phyloP scores from a whole-genome alignment of 2,329 filamentous ascomycete species.

The Penicillium aurantiogriseum region DNA sequence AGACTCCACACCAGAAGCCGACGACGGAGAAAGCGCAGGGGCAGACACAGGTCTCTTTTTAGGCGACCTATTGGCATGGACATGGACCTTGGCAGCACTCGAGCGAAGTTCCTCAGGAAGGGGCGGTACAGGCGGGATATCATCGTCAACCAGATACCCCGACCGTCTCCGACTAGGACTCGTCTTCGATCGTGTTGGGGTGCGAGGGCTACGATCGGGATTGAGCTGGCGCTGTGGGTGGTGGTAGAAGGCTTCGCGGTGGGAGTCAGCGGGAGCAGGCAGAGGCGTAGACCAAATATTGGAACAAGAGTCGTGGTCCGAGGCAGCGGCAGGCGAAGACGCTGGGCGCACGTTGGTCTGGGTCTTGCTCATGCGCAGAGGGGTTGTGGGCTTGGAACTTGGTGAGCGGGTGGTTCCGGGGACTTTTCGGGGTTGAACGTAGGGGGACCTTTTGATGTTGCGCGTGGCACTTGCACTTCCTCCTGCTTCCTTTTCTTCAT shows the following conservation, averaged over 20 bases:
- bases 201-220: slow-evolving; percentile 20
- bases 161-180: slow-evolving; percentile 15
- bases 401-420: slow-evolving; percentile 23
- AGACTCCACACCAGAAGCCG: slow-evolving; percentile 6
- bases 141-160: slow-evolving; percentile 24
- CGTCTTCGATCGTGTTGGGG: slow-evolving; percentile 18
- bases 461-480: background rate
- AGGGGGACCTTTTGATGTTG: slow-evolving; percentile 19
- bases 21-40: slow-evolving; percentile 5
- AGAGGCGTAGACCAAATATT: slow-evolving; percentile 16
- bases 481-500: slow-evolving; percentile 5
- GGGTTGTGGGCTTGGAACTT: slow-evolving; percentile 20
- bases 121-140: slow-evolving; percentile 43
- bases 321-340: slow-evolving; percentile 1
- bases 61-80: slow-evolving; percentile 24
- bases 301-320: background rate
- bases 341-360: slow-evolving; percentile 18
- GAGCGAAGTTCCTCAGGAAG: slow-evolving; percentile 36
- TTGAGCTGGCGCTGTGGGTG: slow-evolving; percentile 25
- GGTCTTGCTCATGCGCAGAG: slow-evolving; percentile 26
- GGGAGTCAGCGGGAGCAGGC: slow-evolving; percentile 10
- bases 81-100: slow-evolving; percentile 30
- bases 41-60: slow-evolving; percentile 20
- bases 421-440: slow-evolving; percentile 19
- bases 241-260: slow-evolving; percentile 18